Evolutionary conservation across 2,329 filamentous ascomycete species (phyloP), one percentile per base, ranked within the genome.

Genomic region (Emmonsia crescens): DNA sequence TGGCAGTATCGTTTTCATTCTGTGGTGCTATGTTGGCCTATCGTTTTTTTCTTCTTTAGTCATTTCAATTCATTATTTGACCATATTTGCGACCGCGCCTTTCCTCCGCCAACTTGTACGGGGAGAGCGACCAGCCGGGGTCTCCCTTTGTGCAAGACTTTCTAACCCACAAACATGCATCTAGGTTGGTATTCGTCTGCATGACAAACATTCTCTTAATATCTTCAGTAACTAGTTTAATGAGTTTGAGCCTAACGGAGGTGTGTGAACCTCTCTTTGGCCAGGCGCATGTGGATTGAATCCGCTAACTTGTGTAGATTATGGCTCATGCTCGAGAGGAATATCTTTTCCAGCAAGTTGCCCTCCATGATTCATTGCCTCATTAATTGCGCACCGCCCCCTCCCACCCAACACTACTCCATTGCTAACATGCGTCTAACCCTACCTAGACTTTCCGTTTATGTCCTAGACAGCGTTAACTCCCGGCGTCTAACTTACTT

Each of bases 181-280:
- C 29, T 65, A 78, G 76, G 82, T 74, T 86, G 60, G 75, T 84
- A 61, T 86, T 85, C 64, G 79, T 85, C 49, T 80, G 79, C 61
- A 74, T 86, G 73, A 85, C 82, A 59, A 85, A 85, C 66, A 81
- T 85, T 57, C 73, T 85, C 21, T 75, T 85, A 61, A 80, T 85
- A 63, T 84, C 83, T 38, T 83, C 81, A 36, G 72, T 85, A 65
- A 83, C 84, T 64, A 82, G 79, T 63, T 74, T 84, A 63, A 76
- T 85, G 68, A 82, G 80, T 49, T 83, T 84, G 73, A 83, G 80
- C 63, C 71, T 85, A 61, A 79, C 77, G 68, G 83, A 80, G 77
- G 82, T 79, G 76, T 72, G 76, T 68, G 67, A 67, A 42, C 60
- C 42, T 6, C 24, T 52, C 29, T 21, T 49, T 29, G 52, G 42